Percentiles rank a stretch among this genome's conserved stretches.
Evolutionary conservation across 2,329 filamentous ascomycete species (phyloP).

Genomic region (Neonectria sp.): DNA sequence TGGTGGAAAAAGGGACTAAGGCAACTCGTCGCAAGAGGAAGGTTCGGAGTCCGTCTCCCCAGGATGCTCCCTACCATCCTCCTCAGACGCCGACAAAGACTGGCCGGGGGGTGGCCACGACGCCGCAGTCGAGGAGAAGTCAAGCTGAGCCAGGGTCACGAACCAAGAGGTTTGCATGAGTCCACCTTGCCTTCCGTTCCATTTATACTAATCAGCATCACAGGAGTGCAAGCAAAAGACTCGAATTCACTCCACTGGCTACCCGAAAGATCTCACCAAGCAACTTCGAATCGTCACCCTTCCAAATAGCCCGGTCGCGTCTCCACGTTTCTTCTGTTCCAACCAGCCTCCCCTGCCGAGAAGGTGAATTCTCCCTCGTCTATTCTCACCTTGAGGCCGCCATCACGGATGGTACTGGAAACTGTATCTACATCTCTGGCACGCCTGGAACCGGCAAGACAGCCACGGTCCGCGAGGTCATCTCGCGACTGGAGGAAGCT

Average conservation of each 20-base stretch:
- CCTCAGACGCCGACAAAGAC: conserved; percentile 58
- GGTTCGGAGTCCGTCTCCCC: conserved; percentile 51
- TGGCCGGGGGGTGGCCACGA: conserved; percentile 45
- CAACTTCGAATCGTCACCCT: conserved; percentile 85
- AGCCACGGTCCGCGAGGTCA: conserved; percentile 95
- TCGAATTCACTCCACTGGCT: conserved; percentile 96
- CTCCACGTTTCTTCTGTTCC: conserved; percentile 96
- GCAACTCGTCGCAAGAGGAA: conserved; percentile 63
- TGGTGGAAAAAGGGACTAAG: conserved; percentile 81
- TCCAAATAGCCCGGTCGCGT: conserved; percentile 89
- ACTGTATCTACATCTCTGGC: conserved; percentile 99
- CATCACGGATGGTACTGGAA: conserved; percentile 92
- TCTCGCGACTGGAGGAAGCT: conserved; percentile 88
- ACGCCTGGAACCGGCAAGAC: conserved; percentile 98
- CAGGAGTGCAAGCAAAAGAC: conserved; percentile 71
- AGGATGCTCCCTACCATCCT: conserved; percentile 51
- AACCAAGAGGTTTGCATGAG: conserved; percentile 47
- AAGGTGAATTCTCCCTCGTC: conserved; percentile 91
- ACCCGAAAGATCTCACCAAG: conserved; percentile 86
- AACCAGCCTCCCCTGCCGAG: conserved; percentile 88
- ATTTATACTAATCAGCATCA: conserved; percentile 58
- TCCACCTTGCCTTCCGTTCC: background rate
- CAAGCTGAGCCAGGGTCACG: conserved; percentile 52
- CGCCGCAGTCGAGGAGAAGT: conserved; percentile 51
- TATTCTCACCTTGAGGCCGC: conserved; percentile 95